Evolutionary conservation across 768 basidiomycete species (phyloP).

Genomic region (Chlorophyllum brunneum): DNA sequence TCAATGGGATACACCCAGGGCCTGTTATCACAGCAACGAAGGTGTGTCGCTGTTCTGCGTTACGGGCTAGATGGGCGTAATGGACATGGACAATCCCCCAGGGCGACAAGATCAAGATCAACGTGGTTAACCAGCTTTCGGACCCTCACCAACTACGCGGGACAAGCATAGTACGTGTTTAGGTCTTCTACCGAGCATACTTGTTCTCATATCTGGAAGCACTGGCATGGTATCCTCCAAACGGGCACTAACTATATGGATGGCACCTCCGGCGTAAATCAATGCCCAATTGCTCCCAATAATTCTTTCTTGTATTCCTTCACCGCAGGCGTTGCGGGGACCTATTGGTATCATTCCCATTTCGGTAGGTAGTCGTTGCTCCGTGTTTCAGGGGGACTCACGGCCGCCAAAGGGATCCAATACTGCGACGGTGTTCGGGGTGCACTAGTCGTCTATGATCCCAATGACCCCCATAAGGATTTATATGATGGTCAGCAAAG

Average conservation of each 20-base stretch:
- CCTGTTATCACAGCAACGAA: slow-evolving; percentile 26
- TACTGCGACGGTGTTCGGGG: slow-evolving; percentile 46
- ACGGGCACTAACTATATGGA: slow-evolving; percentile 39
- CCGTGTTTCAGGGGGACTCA: background rate
- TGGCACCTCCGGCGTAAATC: slow-evolving; percentile 37
- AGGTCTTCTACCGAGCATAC: background rate
- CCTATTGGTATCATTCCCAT: slow-evolving; percentile 36
- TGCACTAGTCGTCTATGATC: slow-evolving; percentile 34
- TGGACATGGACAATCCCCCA: background rate
- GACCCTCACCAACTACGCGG: slow-evolving; percentile 30
- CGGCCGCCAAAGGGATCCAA: slow-evolving; percentile 28
- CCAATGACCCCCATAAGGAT: slow-evolving; percentile 26
- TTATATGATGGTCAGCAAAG: slow-evolving; percentile 26
- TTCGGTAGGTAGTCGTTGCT: slow-evolving; percentile 17
- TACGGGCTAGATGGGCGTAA: background rate
- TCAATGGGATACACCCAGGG: slow-evolving; percentile 25
- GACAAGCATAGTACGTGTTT: slow-evolving; percentile 27
- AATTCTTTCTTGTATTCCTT: slow-evolving; percentile 43
- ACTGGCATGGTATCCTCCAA: slow-evolving; percentile 54
- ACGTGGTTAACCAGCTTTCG: slow-evolving; percentile 40
- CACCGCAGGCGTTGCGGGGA: slow-evolving; percentile 24
- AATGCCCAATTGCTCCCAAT: slow-evolving; percentile 43
- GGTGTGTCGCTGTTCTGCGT: slow-evolving; percentile 12
- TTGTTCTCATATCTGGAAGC: slow-evolving; percentile 25
- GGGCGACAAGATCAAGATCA: slow-evolving; percentile 37